These are phyloP conservation scores for Boeremia exigua DNA, from an alignment of 2,329 filamentous ascomycete genomes.

Conservation along the genomic window DNA sequence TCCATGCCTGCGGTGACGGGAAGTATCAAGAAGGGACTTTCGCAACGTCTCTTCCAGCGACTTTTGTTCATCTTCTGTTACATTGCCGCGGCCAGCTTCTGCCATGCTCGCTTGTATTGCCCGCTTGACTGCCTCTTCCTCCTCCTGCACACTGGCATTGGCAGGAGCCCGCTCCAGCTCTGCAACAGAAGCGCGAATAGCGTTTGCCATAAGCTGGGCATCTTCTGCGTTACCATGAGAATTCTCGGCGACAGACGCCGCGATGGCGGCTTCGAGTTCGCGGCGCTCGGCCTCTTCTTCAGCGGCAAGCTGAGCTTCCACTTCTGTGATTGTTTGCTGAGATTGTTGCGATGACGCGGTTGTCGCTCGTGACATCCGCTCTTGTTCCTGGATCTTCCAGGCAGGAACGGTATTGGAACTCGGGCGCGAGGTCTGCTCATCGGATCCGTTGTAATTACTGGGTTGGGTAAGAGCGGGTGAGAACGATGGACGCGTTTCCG, in stretches of 20 bases:
- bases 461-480: constrained; percentile 22
- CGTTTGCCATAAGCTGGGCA: constrained; percentile 73
- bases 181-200: constrained; percentile 73
- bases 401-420: constrained; percentile 23
- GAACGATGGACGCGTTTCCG: constrained; percentile 23
- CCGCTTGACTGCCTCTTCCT: constrained; percentile 55
- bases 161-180: constrained; percentile 57
- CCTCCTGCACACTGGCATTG: constrained; percentile 46
- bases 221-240: constrained; percentile 73
- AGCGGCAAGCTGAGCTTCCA: constrained; percentile 29
- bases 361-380: constrained; percentile 32
- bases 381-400: constrained; percentile 28
- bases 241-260: constrained; percentile 66
- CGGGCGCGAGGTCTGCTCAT: constrained; percentile 22
- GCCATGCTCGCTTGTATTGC: constrained; percentile 59
- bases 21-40: constrained; percentile 53
- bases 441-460: constrained; percentile 20
- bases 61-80: constrained; percentile 45
- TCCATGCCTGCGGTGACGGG: constrained; percentile 19
- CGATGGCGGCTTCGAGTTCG: constrained; percentile 76
- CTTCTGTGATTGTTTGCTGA: constrained; percentile 15
- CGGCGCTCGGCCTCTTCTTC: constrained; percentile 56
- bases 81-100: constrained; percentile 48
- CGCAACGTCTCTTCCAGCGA: constrained; percentile 55
- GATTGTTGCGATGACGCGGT: constrained; percentile 19